phyloP scores from a whole-genome alignment of 306 rosid genomes.

The Citrullus mucosospermus region DNA sequence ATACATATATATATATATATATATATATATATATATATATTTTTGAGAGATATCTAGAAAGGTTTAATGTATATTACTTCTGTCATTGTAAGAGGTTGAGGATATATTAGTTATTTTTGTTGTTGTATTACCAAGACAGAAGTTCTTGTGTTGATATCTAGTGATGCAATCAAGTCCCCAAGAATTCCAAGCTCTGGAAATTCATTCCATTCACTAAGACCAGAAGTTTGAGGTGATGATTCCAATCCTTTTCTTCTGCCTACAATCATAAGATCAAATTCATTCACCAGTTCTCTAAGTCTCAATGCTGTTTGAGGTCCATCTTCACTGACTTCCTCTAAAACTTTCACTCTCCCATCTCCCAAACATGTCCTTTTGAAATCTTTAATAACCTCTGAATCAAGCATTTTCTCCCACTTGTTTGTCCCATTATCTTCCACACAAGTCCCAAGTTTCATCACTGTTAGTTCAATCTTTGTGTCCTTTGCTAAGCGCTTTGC shows the following conservation, averaged over 20 bases:
- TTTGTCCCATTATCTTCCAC: background rate
- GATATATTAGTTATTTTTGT: constrained; percentile 10
- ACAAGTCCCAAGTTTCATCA: constrained; percentile 4
- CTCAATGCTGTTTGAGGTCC: constrained; percentile 20
- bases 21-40: too few species aligned
- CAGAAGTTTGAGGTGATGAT: constrained; percentile 26
- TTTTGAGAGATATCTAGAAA: too few species aligned
- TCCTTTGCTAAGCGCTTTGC: constrained; percentile 41
- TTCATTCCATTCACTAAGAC: constrained; percentile 64
- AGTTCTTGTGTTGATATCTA: constrained; percentile 33
- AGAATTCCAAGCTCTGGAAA: constrained; percentile 57
- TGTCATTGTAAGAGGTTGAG: too few species aligned
- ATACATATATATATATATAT: too few species aligned
- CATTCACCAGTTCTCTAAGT: constrained; percentile 13
- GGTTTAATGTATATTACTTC: too few species aligned
- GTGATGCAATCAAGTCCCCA: constrained; percentile 52
- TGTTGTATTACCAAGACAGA: constrained; percentile 50
- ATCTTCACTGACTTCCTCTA: constrained; percentile 12
- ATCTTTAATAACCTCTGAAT: constrained; percentile 4
- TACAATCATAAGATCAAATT: constrained; percentile 41
- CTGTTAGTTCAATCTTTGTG: constrained; percentile 6
- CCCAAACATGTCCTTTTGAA: background rate
- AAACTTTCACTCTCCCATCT: background rate
- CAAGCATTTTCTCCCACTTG: constrained; percentile 13
- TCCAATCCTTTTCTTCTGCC: constrained; percentile 39